Evolutionary conservation across 805 yeast genomes (phyloP).

Genomic region (Yarrowia divulgata): DNA sequence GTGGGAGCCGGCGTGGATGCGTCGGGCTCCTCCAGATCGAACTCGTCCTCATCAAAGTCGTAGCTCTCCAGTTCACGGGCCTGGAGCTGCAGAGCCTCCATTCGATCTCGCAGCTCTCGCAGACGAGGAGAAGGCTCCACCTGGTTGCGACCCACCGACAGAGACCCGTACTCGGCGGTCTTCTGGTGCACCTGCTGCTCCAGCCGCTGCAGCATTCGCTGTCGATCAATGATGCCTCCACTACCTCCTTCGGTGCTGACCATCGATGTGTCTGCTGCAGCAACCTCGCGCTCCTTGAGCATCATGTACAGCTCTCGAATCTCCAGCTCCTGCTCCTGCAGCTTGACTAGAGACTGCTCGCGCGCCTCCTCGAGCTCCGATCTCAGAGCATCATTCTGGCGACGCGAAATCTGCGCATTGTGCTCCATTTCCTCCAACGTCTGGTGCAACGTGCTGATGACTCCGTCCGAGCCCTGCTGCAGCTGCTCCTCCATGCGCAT

Average conservation of each 20-base stretch:
- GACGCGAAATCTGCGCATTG: conserved; percentile 64
- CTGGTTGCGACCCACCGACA: conserved; percentile 44
- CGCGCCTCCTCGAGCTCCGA: conserved; percentile 65
- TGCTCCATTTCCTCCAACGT: conserved; percentile 70
- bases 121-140: conserved; percentile 81
- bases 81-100: conserved; percentile 84
- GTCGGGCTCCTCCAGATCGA: conserved; percentile 53
- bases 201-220: conserved; percentile 47
- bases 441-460: conserved; percentile 64
- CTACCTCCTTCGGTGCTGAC: conserved; percentile 8
- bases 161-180: conserved; percentile 50
- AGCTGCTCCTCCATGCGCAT: conserved; percentile 70
- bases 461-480: conserved; percentile 77
- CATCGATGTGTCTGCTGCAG: conserved; percentile 35
- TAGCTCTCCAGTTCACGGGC: conserved; percentile 87
- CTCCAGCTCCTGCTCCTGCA: conserved; percentile 58
- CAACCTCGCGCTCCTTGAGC: conserved; percentile 55
- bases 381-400: conserved; percentile 66
- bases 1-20: conserved; percentile 28
- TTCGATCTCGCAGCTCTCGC: conserved; percentile 75
- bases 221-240: conserved; percentile 49
- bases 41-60: conserved; percentile 78
- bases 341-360: conserved; percentile 44
- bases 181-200: conserved; percentile 50
- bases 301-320: conserved; percentile 67